Evolutionary conservation across 768 basidiomycete species (phyloP).

Genomic region (Gelatoporia subvermispora): DNA sequence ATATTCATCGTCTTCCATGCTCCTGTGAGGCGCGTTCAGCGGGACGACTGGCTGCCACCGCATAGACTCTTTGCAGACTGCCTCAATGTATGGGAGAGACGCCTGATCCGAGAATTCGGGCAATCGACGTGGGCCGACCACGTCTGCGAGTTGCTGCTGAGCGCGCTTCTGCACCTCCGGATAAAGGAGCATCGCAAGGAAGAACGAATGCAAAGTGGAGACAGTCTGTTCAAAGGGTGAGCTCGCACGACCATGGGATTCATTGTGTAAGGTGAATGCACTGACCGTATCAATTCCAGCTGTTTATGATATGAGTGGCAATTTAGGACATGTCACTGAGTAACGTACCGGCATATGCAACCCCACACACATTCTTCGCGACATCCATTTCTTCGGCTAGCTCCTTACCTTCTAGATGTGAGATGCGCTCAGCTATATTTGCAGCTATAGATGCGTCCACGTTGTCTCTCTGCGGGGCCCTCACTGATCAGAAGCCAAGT

Average conservation of each 20-base stretch:
- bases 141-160: slow-evolving; percentile 11
- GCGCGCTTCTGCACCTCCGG: slow-evolving; percentile 16
- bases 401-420: no score
- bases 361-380: no score
- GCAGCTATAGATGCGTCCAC: no score
- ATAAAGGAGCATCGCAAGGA: slow-evolving; percentile 12
- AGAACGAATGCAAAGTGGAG: neutral
- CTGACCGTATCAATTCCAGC: slow-evolving; percentile 9
- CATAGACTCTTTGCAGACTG: slow-evolving; percentile 20
- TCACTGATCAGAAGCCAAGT: no score
- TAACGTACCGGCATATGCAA: no score
- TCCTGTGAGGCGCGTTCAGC: slow-evolving; percentile 7
- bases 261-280: neutral
- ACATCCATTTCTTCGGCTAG: no score
- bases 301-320: neutral
- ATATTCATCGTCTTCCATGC: slow-evolving; percentile 11
- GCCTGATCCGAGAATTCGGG: slow-evolving; percentile 18
- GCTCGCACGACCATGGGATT: neutral
- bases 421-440: no score
- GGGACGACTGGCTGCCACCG: slow-evolving; percentile 22
- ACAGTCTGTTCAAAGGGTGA: neutral
- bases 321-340: no score
- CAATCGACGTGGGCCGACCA: slow-evolving; percentile 17
- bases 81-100: slow-evolving; percentile 22
- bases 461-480: no score